Evolutionary conservation across 1,284 basidiomycete species (phyloP).

Genomic region (Cutaneotrichosporon spelunceum): DNA sequence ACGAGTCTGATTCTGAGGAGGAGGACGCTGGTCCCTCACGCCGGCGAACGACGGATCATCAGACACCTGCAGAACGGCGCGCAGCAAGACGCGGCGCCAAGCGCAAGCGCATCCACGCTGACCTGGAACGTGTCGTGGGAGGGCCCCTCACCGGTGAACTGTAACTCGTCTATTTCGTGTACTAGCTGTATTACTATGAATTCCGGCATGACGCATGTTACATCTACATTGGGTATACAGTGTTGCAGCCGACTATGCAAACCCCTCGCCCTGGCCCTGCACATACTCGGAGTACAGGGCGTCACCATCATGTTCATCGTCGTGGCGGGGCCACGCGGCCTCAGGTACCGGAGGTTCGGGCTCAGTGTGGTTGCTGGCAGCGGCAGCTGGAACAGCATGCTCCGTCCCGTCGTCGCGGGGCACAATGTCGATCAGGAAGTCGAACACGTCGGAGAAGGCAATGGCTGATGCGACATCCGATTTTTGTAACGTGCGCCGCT

Average conservation of each 20-base stretch:
- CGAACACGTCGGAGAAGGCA: conserved; percentile 73
- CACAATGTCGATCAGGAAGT: conserved; percentile 84
- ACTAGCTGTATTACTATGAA: neutral
- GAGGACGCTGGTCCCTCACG: conserved; percentile 24
- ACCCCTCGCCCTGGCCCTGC: conserved; percentile 22
- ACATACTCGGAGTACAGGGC: conserved; percentile 26
- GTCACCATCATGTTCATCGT: conserved; percentile 18
- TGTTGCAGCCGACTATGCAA: conserved; percentile 10
- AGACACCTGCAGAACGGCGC: conserved; percentile 11
- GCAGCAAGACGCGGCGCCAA: conserved; percentile 18
- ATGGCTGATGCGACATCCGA: conserved; percentile 87
- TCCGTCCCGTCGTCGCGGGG: conserved; percentile 58
- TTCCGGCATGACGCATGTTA: neutral
- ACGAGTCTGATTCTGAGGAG: conserved; percentile 24
- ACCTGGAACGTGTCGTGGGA: conserved; percentile 44
- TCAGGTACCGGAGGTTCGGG: neutral
- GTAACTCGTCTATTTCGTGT: neutral
- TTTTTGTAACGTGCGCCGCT: conserved; percentile 82
- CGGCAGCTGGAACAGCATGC: neutral
- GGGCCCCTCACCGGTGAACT: neutral
- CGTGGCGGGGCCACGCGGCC: conserved; percentile 5
- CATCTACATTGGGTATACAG: conserved; percentile 1
- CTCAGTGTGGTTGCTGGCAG: neutral
- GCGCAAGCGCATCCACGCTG: conserved; percentile 31
- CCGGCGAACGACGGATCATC: neutral